Evolutionary conservation across 1,284 basidiomycete species (phyloP).

Genomic region (Trametes polyzona): DNA sequence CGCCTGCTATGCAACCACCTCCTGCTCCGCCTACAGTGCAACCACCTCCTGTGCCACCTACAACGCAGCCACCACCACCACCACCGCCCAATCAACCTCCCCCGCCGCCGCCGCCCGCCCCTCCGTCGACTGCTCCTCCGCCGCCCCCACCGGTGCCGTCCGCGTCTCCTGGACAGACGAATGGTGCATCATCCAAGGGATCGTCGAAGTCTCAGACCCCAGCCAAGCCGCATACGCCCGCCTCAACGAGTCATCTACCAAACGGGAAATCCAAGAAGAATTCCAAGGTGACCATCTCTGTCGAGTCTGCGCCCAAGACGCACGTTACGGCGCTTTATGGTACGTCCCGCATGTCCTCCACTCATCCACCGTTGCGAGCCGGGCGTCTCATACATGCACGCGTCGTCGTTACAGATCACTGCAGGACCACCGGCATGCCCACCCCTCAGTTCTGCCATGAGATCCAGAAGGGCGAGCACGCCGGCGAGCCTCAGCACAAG

Average conservation of each 20-base stretch:
- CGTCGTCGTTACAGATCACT: conserved; percentile 37
- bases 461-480: conserved; percentile 22
- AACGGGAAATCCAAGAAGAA: conserved; percentile 5
- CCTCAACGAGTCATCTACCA: neutral
- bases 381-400: neutral
- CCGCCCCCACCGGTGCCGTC: conserved; percentile 6
- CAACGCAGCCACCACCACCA: neutral
- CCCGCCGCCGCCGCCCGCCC: neutral
- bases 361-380: neutral
- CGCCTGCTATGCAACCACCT: neutral
- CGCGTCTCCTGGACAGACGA: neutral
- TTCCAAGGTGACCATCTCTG: conserved; percentile 17
- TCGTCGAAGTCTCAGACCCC: neutral
- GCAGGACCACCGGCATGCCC: conserved; percentile 27
- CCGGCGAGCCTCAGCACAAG: conserved; percentile 32
- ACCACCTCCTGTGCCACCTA: neutral
- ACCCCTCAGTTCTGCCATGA: conserved; percentile 40
- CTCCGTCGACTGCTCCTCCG: neutral
- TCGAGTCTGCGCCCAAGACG: conserved; percentile 27
- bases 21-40: neutral
- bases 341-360: conserved; percentile 12
- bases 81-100: neutral
- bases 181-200: neutral
- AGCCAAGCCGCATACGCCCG: neutral
- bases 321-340: conserved; percentile 36